phyloP scores from a whole-genome alignment of 139 green algal genomes.

The Auxenochlorella pyrenoidosa region DNA sequence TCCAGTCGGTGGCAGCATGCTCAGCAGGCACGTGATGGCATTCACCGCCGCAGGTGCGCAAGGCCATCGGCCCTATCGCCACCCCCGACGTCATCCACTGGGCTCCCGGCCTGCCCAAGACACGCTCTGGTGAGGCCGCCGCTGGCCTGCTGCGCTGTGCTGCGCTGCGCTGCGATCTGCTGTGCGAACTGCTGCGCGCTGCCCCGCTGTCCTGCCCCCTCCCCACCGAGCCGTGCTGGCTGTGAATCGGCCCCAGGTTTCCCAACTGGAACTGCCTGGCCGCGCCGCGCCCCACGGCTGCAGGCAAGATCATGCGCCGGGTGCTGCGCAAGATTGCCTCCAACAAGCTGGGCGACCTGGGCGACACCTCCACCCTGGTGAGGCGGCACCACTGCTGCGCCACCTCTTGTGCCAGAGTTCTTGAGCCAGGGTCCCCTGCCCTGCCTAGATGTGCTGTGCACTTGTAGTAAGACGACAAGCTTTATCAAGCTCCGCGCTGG shows the following conservation, averaged over 20 bases:
- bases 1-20: too few relatives aligned
- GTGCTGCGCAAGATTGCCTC: slow-evolving; percentile 87
- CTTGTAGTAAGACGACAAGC: too few relatives aligned
- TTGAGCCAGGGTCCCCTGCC: too few relatives aligned
- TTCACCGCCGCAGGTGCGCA: slow-evolving; percentile 53
- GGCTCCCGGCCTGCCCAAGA: slow-evolving; percentile 92
- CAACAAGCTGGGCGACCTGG: slow-evolving; percentile 65
- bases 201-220: neutral
- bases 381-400: neutral
- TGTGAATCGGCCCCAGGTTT: too few relatives aligned
- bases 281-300: neutral
- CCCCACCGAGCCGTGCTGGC: neutral
- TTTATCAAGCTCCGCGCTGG: too few relatives aligned
- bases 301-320: slow-evolving; percentile 84
- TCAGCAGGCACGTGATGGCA: too few relatives aligned
- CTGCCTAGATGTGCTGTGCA: too few relatives aligned
- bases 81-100: slow-evolving; percentile 97
- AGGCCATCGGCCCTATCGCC: slow-evolving; percentile 86
- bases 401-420: too few relatives aligned
- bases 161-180: neutral
- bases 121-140: slow-evolving; percentile 67
- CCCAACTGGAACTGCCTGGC: neutral
- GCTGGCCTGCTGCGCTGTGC: neutral
- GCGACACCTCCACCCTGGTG: slow-evolving; percentile 79
- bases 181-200: neutral